Evolutionary conservation across 225 moss, liverwort and hornwort species (phyloP).

Genomic region (Marchantia paleacea): DNA sequence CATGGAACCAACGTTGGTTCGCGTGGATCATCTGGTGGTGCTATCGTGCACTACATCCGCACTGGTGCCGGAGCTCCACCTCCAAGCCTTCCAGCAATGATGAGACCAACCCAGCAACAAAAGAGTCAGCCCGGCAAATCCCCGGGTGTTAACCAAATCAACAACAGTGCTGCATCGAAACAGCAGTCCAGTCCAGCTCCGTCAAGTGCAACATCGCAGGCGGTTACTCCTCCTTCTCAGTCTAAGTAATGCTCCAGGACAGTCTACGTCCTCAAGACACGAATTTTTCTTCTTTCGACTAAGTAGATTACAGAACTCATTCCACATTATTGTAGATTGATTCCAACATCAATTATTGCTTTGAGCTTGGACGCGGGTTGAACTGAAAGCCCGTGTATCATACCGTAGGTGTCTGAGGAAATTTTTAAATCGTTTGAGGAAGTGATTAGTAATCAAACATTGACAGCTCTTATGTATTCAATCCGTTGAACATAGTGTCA

Average conservation of each 20-base stretch:
- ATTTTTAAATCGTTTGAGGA: not conserved
- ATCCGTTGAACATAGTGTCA: not conserved
- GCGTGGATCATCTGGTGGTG: slow-evolving; percentile 54
- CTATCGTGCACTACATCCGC: slow-evolving; percentile 87
- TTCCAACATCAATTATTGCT: not conserved
- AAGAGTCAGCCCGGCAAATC: slow-evolving; percentile 55
- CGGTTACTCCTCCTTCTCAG: slow-evolving; percentile 6
- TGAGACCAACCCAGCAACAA: slow-evolving; percentile 49
- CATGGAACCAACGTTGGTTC: slow-evolving; percentile 37
- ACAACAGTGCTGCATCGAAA: slow-evolving; percentile 10
- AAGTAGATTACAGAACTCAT: not conserved
- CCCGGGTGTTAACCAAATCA: slow-evolving; percentile 34
- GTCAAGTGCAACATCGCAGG: slow-evolving; percentile 30
- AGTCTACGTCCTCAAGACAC: not conserved
- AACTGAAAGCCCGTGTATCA: slow-evolving; percentile 1
- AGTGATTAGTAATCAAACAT: not conserved
- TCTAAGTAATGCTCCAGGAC: not conserved
- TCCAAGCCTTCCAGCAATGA: slow-evolving; percentile 39
- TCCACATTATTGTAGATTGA: not conserved
- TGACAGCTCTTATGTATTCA: not conserved
- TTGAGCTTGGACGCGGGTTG: not conserved
- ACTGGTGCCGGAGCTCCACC: slow-evolving; percentile 68
- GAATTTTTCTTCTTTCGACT: not conserved
- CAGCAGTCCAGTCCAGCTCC: slow-evolving; percentile 30
- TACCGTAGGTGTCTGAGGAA: not conserved